phyloP scores from a whole-genome alignment of 176 grass and related monocot species.

The Saccharum officinarum region DNA sequence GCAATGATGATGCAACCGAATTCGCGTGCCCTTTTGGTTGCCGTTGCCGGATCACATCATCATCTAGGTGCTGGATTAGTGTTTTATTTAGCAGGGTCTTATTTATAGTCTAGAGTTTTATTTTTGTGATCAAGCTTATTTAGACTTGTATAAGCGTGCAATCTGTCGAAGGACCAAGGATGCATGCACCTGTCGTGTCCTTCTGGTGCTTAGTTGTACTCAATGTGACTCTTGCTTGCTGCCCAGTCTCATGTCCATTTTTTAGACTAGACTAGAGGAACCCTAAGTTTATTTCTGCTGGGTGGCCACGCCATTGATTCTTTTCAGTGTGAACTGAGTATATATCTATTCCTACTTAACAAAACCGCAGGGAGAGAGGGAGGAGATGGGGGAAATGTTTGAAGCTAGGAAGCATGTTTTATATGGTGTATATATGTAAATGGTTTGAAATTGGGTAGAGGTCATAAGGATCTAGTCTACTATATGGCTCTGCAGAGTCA shows the following conservation, averaged over 20 bases:
- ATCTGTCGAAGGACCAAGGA: neutral
- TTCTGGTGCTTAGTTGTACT: conserved; percentile 31
- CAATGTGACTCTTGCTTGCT: conserved; percentile 2
- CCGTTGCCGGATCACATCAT: conserved; percentile 38
- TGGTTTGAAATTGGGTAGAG: neutral
- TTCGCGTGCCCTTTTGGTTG: conserved; percentile 19
- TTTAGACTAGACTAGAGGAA: neutral
- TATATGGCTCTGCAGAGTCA: conserved; percentile 25
- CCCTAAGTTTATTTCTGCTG: neutral
- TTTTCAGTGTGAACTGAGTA: neutral
- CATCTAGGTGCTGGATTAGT: neutral
- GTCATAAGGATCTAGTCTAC: conserved; percentile 17
- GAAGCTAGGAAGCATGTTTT: no score
- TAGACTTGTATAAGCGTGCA: neutral
- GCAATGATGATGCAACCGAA: conserved; percentile 24
- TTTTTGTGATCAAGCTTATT: neutral
- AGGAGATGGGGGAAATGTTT: no score
- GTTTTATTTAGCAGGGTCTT: neutral
- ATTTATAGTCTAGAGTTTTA: neutral
- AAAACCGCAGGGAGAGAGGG: neutral
- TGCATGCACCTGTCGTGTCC: conserved; percentile 21
- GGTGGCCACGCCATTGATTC: neutral
- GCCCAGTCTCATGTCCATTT: neutral
- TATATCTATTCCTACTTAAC: neutral
- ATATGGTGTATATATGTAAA: neutral